Evolutionary conservation across 2,329 filamentous ascomycete species (phyloP).

Genomic region (Trichothecium sympodiale): DNA sequence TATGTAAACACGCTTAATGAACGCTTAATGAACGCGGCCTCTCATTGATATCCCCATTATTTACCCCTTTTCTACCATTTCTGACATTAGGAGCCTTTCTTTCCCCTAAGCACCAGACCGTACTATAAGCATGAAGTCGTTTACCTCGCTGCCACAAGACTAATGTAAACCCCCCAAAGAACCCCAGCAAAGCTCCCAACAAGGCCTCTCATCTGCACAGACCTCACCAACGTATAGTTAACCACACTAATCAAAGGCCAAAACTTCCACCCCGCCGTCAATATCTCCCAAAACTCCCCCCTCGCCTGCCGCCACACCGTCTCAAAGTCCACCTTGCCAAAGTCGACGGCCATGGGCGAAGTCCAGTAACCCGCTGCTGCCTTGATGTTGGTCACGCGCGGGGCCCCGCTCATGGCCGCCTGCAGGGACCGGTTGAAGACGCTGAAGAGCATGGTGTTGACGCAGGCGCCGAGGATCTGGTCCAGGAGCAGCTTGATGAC

Average conservation of each 20-base stretch:
- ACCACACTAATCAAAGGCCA: conserved; percentile 61
- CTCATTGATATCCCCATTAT: too few relatives aligned
- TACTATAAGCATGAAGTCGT: neutral
- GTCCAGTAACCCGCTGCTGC: conserved; percentile 22
- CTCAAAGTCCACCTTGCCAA: conserved; percentile 31
- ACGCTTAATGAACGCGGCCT: too few relatives aligned
- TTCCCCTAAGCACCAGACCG: too few relatives aligned
- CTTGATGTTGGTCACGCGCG: conserved; percentile 23
- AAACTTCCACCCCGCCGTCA: conserved; percentile 55
- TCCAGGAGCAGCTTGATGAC: conserved; percentile 57
- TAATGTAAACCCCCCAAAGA: conserved; percentile 66
- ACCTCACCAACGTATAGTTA: conserved; percentile 58
- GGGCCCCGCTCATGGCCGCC: conserved; percentile 30
- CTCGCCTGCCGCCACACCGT: conserved; percentile 30
- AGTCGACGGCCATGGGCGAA: conserved; percentile 30
- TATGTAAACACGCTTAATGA: too few relatives aligned
- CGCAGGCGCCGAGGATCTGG: conserved; percentile 52
- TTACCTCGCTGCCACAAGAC: conserved; percentile 39
- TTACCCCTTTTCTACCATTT: too few relatives aligned
- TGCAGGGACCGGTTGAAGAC: conserved; percentile 47
- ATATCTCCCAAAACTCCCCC: conserved; percentile 51
- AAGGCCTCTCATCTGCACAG: conserved; percentile 59
- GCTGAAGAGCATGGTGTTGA: conserved; percentile 57
- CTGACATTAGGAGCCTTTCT: too few relatives aligned
- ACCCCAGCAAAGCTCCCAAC: conserved; percentile 64